Evolutionary conservation across 2,329 filamentous ascomycete species (phyloP).

Genomic region (Westerdykella sp.): DNA sequence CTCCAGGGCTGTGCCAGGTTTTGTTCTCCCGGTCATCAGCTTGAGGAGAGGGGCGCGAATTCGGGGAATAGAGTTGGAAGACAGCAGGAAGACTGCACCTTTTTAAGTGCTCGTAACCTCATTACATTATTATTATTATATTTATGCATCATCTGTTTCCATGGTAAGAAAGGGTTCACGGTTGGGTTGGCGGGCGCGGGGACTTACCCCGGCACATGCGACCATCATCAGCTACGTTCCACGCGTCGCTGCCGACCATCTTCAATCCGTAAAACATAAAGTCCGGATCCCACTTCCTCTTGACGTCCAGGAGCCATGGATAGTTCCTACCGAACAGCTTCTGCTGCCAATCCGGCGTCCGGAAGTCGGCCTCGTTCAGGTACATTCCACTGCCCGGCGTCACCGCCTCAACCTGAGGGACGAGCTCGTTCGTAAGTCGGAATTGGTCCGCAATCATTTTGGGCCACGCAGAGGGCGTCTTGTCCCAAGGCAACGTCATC

Average conservation of each 20-base stretch:
- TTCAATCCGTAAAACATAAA: conserved; percentile 15
- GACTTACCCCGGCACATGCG: conserved; percentile 7
- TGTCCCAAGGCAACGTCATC: conserved; percentile 18
- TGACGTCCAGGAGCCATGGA: conserved; percentile 12
- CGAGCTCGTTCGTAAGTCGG: conserved; percentile 17
- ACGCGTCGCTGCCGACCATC: conserved; percentile 19
- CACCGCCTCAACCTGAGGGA: conserved; percentile 18
- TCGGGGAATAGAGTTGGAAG: too few relatives aligned
- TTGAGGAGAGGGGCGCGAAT: too few relatives aligned
- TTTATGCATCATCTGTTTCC: too few relatives aligned
- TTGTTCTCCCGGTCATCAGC: too few relatives aligned
- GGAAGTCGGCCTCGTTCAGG: conserved; percentile 26
- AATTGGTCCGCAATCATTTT: conserved; percentile 1
- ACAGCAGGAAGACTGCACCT: too few relatives aligned
- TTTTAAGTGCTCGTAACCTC: too few relatives aligned
- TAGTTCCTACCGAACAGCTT: conserved; percentile 22
- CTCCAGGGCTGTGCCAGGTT: too few relatives aligned
- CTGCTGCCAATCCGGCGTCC: conserved; percentile 18
- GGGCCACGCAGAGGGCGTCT: conserved; percentile 1
- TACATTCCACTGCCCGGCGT: conserved; percentile 22
- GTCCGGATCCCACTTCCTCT: conserved; percentile 19
- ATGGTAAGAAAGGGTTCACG: not conserved
- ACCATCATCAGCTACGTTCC: conserved; percentile 10
- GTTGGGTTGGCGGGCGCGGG: not conserved
- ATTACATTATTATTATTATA: too few relatives aligned